Base-by-base conservation (phyloP, 1,284 basidiomycete species). In the Sporisorium reilianum region DNA sequence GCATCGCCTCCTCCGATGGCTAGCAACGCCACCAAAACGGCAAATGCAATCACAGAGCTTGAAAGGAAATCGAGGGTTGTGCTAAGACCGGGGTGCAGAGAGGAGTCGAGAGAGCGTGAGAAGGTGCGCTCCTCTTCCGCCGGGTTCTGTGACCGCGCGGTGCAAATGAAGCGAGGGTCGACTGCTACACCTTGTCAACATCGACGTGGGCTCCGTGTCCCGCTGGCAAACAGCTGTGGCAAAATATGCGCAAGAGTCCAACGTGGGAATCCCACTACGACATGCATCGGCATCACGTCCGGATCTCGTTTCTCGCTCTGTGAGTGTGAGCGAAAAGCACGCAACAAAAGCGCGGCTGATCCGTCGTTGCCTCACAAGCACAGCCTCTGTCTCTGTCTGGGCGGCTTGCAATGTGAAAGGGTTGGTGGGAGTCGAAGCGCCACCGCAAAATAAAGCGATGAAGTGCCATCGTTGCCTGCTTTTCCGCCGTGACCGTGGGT, bases 1-100 rank as follows among this genome's bases (percentile, higher is more conserved):
- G 30, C 22, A 20, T 58, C 20, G 40, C 38, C 14, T 28, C 0
- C 10, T n/a, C 28, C 26, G n/a, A 48, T 2, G 46, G 46, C n/a
- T 20, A n/a, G 45, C 23, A 46, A 48, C 46, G 46, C 46, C 26
- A 48, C 26, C 26, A 28, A 34, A n/a, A 45, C n/a, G 20, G 3
- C 30, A 44, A 28, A 18, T 18, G 26, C 46, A 48, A 41, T 20
- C 38, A 20, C n/a, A 20, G n/a, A 3, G 1, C 8, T 41, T 2
- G 14, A 41, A 20, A 41, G 16, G 38, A 10, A 38, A 18, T 8
- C 11, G 7, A 41, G 9, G n/a, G 38, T 10, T 14, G 16, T 20
- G 38, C 12, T 41, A 8, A 5, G 38, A 38, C 36, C 1, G n/a
- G 16, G 7, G 38, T 20, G 18, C 38, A 41, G n/a, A 41, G 38